These are phyloP conservation scores for Erythrophleum fordii DNA, from an alignment of 306 rosid species.

Conservation along the genomic window DNA sequence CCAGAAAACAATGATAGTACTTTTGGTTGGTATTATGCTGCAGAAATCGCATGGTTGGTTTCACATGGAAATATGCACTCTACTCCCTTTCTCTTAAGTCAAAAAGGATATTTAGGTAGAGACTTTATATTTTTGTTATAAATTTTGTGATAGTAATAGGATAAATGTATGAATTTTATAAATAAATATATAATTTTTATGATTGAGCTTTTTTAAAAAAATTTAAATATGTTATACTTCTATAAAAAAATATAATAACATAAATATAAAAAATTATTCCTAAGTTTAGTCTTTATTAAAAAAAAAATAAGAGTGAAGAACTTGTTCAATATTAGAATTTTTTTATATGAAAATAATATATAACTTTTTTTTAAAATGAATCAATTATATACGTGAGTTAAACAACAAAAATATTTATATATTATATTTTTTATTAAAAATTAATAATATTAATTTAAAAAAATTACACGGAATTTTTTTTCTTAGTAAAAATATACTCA, in stretches of 20 bases:
- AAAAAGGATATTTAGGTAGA: not conserved
- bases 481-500: no score
- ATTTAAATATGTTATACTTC: not conserved
- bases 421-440: not conserved
- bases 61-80: not conserved
- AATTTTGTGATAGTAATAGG: not conserved
- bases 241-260: not conserved
- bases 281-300: not conserved
- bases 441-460: no score
- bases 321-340: no score
- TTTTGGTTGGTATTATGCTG: conserved; percentile 10
- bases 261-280: not conserved
- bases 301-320: no score
- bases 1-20: conserved; percentile 14
- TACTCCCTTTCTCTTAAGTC: not conserved
- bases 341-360: no score
- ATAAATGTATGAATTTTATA: not conserved
- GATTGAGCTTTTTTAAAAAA: no score
- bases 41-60: conserved; percentile 27
- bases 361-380: no score
- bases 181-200: not conserved
- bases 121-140: not conserved
- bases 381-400: no score
- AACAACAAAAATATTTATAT: no score
- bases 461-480: no score